Evolutionary conservation across 78 protist genomes (phyloP).

Genomic region (Dictyostelium firmibasis): DNA sequence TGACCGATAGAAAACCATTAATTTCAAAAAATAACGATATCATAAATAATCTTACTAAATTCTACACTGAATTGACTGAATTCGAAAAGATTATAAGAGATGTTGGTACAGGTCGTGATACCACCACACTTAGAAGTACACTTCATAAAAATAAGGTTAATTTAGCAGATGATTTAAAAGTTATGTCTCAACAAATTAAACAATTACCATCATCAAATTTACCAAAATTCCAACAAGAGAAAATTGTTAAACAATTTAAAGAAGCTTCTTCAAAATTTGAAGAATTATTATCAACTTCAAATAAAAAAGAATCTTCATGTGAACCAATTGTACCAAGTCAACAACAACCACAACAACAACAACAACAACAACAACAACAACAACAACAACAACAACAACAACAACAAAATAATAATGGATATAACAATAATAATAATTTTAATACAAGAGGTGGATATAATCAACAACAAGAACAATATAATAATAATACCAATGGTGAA

Average conservation of each 20-base stretch:
- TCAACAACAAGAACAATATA: neutral
- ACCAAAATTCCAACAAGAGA: conserved; percentile 54
- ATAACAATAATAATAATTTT: neutral
- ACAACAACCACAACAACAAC: neutral
- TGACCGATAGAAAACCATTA: neutral
- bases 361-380: neutral
- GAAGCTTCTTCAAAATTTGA: conserved; percentile 32
- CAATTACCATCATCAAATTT: neutral
- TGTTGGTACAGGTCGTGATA: conserved; percentile 45
- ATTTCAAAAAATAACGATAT: conserved; percentile 1
- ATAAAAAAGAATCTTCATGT: conserved; percentile 8
- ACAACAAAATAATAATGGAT: neutral
- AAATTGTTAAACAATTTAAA: conserved; percentile 39
- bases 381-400: neutral
- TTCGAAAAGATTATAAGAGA: conserved; percentile 44
- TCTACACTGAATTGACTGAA: conserved; percentile 1
- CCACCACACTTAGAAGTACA: conserved; percentile 11
- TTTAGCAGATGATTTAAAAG: conserved; percentile 33
- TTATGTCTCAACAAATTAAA: neutral
- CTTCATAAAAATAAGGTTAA: conserved; percentile 29
- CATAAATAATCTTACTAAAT: neutral
- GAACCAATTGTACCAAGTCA: conserved; percentile 16
- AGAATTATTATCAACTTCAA: neutral
- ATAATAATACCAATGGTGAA: too few species aligned
- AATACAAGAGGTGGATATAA: neutral